Evolutionary conservation across 495 filamentous ascomycete genomes (phyloP), one percentile per base, ranked within the genome.

Genomic region (Acidomyces sp.): DNA sequence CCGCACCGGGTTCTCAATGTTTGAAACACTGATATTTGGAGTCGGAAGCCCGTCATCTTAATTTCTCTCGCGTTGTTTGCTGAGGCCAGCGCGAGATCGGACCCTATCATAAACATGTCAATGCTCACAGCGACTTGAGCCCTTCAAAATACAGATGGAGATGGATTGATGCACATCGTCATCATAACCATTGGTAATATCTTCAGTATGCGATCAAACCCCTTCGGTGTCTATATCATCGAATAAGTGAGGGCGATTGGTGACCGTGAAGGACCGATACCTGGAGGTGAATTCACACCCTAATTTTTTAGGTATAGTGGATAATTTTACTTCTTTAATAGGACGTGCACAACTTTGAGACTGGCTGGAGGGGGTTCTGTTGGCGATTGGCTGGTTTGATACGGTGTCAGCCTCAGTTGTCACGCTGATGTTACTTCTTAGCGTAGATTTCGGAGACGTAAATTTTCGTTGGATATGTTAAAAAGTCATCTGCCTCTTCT

Each of bases 201-300:
- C 22, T 76, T 76, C 43, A 74, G 70, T 39, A 61, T 76, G 29
- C 59, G 73, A 65, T 52, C 58, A 18, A 67, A 72, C 0, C 66
- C 64, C 38, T 53, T 76, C 0, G 72, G 70, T 45, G 51, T 77
- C 26, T 73, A 69, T 2, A 48, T 75, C 4, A 61, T 72, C 16
- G 70, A 70, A 42, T 56, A 65, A 4, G 66, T 73, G 43, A 76
- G 74, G 72, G 69, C 68, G 0, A 44, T 77, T 23, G 73, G 71
- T 2, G 68, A 65, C 7, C 70, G 65, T 5, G 52, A 77, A 4
- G 82, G 82, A 0, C 82, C 81, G 1, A 52, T 86, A 2, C 20
- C 39, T 7, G 81, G 81, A 10, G 81, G 81, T 15, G 65, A 67
- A 1, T 77, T 87, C 35, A 69, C 80, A 0, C 62, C 1, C 80